Evolutionary conservation across 106 monocot genomes (phyloP).

Genomic region (Apostasia shenzhenica): DNA sequence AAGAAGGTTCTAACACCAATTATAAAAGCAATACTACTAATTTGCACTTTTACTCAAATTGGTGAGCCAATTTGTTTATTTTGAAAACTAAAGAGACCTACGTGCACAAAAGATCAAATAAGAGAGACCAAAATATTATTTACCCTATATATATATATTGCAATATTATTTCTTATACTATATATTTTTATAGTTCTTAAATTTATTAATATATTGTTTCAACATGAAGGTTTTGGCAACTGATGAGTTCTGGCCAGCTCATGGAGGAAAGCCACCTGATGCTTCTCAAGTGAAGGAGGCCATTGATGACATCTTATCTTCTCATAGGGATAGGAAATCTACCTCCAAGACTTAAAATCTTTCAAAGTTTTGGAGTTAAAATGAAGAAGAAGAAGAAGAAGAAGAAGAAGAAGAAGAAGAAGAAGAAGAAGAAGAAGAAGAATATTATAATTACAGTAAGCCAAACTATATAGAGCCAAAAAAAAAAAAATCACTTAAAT

Average conservation of each 20-base stretch:
- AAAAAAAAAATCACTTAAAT: too few relatives aligned
- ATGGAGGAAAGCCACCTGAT: slow-evolving; percentile 79
- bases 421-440: neutral
- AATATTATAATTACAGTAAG: too few relatives aligned
- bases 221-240: slow-evolving; percentile 69
- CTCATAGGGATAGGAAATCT: slow-evolving; percentile 30
- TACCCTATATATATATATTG: neutral
- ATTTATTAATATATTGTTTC: neutral
- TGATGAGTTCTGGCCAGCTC: slow-evolving; percentile 90
- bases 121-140: too few relatives aligned
- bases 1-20: too few relatives aligned
- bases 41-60: too few relatives aligned
- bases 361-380: neutral
- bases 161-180: neutral
- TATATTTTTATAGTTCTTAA: neutral
- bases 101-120: too few relatives aligned
- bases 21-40: too few relatives aligned
- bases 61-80: too few relatives aligned
- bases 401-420: neutral
- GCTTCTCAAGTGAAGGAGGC: slow-evolving; percentile 81
- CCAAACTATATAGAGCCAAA: too few relatives aligned
- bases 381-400: neutral
- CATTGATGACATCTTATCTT: slow-evolving; percentile 77
- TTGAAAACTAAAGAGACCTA: too few relatives aligned
- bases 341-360: slow-evolving; percentile 11